Conservation (phyloP, 805 yeast genomes). For the Pichia nakasei region DNA sequence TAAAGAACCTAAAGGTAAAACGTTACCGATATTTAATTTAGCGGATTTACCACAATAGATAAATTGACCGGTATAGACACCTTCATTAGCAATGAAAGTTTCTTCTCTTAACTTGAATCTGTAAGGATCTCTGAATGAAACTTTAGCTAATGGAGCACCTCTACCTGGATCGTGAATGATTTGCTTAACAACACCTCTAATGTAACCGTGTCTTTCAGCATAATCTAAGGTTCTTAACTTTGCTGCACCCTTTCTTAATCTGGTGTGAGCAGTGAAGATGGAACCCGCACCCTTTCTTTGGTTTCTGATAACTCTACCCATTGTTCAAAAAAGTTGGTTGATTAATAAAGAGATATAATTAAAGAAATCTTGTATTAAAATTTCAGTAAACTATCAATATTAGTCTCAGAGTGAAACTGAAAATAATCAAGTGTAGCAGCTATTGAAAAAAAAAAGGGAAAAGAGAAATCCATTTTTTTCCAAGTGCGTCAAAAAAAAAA, state of each 20-base stretch:
- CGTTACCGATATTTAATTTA: conserved; percentile 92
- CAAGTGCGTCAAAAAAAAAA: too few species aligned
- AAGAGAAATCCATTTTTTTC: too few species aligned
- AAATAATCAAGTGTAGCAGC: too few species aligned
- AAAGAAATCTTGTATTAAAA: not conserved
- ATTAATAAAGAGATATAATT: not conserved
- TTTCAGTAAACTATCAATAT: not conserved
- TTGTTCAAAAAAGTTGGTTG: conserved; percentile 1
- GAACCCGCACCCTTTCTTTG: conserved; percentile 99
- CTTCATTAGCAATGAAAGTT: conserved; percentile 98
- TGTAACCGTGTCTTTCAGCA: conserved; percentile 99
- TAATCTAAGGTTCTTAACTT: conserved; percentile 98
- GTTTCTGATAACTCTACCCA: conserved; percentile 99
- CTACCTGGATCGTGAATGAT: conserved; percentile 99
- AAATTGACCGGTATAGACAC: conserved; percentile 99
- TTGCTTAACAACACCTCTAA: conserved; percentile 98
- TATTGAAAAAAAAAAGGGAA: too few species aligned
- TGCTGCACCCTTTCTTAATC: conserved; percentile 99
- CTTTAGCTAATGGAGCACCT: conserved; percentile 99
- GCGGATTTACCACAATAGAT: conserved; percentile 99
- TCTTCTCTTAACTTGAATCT: conserved; percentile 96
- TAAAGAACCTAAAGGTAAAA: conserved; percentile 91
- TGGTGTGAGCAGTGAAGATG: conserved; percentile 99
- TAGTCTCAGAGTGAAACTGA: too few species aligned
- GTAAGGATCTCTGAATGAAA: conserved; percentile 99